A percentile compares a stretch with the other conserved stretches of the same genome.
phyloP scores from a whole-genome alignment of 169 alveolate genomes.

The Plasmodium billcollinsi region DNA sequence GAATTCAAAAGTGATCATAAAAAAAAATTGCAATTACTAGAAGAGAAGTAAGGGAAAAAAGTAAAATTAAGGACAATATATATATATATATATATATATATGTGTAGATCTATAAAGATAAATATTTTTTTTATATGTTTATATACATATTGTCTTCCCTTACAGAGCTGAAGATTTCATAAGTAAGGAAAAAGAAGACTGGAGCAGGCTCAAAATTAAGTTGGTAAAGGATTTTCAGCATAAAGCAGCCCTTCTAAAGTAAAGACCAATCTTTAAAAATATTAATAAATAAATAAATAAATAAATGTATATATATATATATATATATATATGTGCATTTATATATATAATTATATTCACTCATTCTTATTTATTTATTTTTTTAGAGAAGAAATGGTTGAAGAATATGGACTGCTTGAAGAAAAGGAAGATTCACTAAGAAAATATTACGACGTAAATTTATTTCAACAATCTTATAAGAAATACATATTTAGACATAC shows the following conservation, averaged over 20 bases:
- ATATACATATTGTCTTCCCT: background rate
- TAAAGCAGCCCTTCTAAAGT: conserved; percentile 63
- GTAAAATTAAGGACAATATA: background rate
- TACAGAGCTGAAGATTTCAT: conserved; percentile 68
- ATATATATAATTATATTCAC: background rate
- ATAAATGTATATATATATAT: conserved; percentile 1
- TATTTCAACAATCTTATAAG: background rate
- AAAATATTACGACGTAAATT: conserved; percentile 61
- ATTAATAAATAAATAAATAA: background rate
- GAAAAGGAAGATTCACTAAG: conserved; percentile 73
- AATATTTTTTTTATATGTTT: background rate
- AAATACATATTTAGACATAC: background rate
- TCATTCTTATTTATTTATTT: background rate
- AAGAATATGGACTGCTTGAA: conserved; percentile 49
- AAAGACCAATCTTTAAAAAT: background rate
- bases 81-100: background rate
- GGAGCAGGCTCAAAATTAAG: conserved; percentile 61
- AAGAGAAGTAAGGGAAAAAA: conserved; percentile 37
- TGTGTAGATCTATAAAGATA: background rate
- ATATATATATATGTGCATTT: conserved; percentile 6
- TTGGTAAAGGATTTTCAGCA: conserved; percentile 62
- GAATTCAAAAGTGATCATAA: conserved; percentile 61
- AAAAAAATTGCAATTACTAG: conserved; percentile 41
- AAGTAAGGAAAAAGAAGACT: conserved; percentile 67
- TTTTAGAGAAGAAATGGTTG: conserved; percentile 56